These are phyloP conservation scores for Salicornia ramosissima DNA, from an alignment of 148 eudicot species.

Conservation along the genomic window DNA sequence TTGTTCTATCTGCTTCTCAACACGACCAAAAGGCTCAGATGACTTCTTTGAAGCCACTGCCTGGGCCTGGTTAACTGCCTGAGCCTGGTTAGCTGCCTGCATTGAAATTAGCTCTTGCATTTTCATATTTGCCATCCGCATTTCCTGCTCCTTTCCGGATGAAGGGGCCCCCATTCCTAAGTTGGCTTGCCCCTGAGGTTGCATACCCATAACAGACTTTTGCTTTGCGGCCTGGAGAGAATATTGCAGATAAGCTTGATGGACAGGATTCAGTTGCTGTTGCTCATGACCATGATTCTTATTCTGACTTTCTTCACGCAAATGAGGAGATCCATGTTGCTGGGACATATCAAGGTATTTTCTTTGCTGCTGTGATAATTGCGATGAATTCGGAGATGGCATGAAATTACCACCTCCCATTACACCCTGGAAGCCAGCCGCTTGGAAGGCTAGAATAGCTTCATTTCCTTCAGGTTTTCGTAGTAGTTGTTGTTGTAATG, in stretches of 20 bases:
- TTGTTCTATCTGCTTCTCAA: conserved; percentile 48
- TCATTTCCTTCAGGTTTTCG: conserved; percentile 79
- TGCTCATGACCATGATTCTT: conserved; percentile 71
- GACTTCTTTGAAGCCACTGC: conserved; percentile 55
- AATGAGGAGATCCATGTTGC: conserved; percentile 50
- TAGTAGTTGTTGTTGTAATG: conserved; percentile 63
- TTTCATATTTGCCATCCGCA: conserved; percentile 38
- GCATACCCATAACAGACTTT: conserved; percentile 53
- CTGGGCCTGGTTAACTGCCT: conserved; percentile 51
- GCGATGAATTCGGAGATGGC: conserved; percentile 49
- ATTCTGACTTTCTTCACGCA: conserved; percentile 58
- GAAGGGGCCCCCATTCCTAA: conserved; percentile 49
- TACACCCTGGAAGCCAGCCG: conserved; percentile 51
- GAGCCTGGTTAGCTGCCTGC: conserved; percentile 54
- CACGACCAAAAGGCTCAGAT: conserved; percentile 46
- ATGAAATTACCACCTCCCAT: conserved; percentile 52
- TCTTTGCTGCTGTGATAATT: conserved; percentile 60
- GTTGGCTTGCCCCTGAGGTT: conserved; percentile 60
- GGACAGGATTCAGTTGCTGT: conserved; percentile 55
- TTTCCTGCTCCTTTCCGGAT: conserved; percentile 55
- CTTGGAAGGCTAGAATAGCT: conserved; percentile 53
- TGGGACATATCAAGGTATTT: conserved; percentile 49
- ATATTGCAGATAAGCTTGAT: conserved; percentile 77
- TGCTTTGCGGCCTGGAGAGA: conserved; percentile 72
- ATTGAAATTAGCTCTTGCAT: conserved; percentile 46